Conservation (phyloP, 345 rosid species). For the Eucalyptus curtisii region DNA sequence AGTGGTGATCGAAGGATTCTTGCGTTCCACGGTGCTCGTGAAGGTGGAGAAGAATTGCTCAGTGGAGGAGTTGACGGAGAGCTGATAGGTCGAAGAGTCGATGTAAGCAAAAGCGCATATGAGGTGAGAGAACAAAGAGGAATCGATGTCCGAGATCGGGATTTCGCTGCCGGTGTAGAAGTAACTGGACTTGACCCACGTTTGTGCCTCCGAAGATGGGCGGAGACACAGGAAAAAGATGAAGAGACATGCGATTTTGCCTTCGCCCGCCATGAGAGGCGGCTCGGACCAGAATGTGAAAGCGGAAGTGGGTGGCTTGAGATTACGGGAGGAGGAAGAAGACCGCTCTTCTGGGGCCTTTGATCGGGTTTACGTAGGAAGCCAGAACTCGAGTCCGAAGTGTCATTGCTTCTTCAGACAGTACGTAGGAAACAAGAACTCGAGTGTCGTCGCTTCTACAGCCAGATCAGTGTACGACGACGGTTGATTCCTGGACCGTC, state of each 20-base stretch:
- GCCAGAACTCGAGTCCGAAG: background rate
- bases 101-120: conserved; percentile 9
- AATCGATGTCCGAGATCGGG: conserved; percentile 1
- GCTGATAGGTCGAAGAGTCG: conserved; percentile 6
- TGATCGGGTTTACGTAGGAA: background rate
- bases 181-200: conserved; percentile 19
- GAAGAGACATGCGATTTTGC: background rate
- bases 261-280: background rate
- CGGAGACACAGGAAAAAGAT: background rate
- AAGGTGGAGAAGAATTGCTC: conserved; percentile 5
- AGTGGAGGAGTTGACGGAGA: conserved; percentile 1
- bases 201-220: background rate
- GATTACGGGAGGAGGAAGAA: background rate
- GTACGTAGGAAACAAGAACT: background rate
- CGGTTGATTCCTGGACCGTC: background rate
- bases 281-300: background rate
- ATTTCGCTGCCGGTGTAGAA: background rate
- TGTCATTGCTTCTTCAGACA: background rate
- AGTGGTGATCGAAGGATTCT: conserved; percentile 9
- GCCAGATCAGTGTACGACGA: background rate
- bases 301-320: background rate
- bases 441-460: background rate
- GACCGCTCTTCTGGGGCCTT: background rate
- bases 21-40: conserved; percentile 1
- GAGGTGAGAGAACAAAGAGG: conserved; percentile 18